Base-by-base conservation (phyloP, 78 protist species). In the Parvularia atlantis region DNA sequence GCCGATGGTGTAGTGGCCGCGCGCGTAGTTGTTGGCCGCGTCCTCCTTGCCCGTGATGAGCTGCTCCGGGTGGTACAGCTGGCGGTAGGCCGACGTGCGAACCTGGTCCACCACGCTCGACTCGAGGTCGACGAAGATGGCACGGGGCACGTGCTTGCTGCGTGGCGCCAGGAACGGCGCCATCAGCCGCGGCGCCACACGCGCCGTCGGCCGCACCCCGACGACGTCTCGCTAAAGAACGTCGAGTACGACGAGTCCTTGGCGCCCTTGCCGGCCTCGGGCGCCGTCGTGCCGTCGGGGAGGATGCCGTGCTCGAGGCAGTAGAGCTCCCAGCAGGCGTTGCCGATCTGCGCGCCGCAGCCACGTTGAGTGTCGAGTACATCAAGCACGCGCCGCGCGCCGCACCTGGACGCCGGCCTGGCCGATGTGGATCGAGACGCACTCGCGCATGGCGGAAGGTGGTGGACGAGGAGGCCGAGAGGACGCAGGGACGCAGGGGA, bases 21-120 rank as follows among this genome's bases (percentile, higher is more conserved):
- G 92, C 33, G 99, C 98, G 83, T 85, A 97, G 92, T 93, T 94
- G 95, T 94, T 94, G 83, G 97, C 98, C 54, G 99, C 99, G 62
- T 94, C 99, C 79, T 93, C 98, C 93, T 97, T 94, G 68, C 98
- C 98, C 31, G 92, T 82, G 81, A 95, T 88, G 73, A 97, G 80
- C 75, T 93, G 95, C 77, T 97, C 96, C 35, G 98, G 99, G 88
- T 93, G 97, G 94, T 85, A 97, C 44, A 97, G 88, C 78, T 87
- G 87, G 44, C 95, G 73, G 86, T 94, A 95, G 59, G 84, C 75
- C 54, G 98, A 97, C 22, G 85, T 86, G 62, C 97, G 83, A 63
- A 93, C 87, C 81, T 91, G 91, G 68, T 93, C 98, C 39, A 93
- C 65, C 58, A 93, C 98, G 30, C 97, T 84, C 56, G 99, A 98